Conservation (phyloP, 78 protist genomes). For the Dictyostelium purpureum region DNA sequence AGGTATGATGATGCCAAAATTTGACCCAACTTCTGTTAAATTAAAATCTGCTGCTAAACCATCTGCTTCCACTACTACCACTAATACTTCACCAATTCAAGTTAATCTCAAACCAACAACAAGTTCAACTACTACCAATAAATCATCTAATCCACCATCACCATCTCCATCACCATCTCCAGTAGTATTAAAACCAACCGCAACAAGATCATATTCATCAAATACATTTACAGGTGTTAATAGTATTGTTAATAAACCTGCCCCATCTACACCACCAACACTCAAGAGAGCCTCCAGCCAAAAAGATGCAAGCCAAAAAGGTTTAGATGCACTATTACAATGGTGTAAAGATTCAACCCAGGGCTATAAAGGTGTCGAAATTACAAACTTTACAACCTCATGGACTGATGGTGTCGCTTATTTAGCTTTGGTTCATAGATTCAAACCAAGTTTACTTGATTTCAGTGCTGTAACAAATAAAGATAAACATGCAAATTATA, state of each 20-base stretch:
- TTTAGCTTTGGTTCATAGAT: slow-evolving; percentile 71
- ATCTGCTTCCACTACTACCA: background rate
- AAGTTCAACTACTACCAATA: background rate
- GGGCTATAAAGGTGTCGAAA: slow-evolving; percentile 69
- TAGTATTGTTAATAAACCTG: background rate
- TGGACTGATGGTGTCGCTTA: slow-evolving; percentile 87
- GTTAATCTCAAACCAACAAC: slow-evolving; percentile 20
- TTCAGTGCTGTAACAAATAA: background rate
- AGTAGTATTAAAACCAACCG: background rate
- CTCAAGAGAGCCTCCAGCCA: background rate
- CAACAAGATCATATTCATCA: background rate
- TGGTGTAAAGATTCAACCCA: slow-evolving; percentile 72
- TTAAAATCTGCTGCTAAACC: background rate
- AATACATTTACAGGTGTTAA: background rate
- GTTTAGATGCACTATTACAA: slow-evolving; percentile 65
- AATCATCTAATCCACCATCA: background rate
- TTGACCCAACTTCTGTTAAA: slow-evolving; percentile 58
- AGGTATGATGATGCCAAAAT: slow-evolving; percentile 70
- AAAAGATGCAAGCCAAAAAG: slow-evolving; percentile 20
- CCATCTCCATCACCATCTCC: background rate
- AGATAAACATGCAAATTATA: slow-evolving; percentile 24
- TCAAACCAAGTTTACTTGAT: slow-evolving; percentile 68
- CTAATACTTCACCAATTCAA: background rate
- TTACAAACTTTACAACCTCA: slow-evolving; percentile 52
- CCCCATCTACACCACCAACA: slow-evolving; percentile 19